Base-by-base conservation (phyloP, 257 asterid genomes). In the Fraxinus quadrangulata region DNA sequence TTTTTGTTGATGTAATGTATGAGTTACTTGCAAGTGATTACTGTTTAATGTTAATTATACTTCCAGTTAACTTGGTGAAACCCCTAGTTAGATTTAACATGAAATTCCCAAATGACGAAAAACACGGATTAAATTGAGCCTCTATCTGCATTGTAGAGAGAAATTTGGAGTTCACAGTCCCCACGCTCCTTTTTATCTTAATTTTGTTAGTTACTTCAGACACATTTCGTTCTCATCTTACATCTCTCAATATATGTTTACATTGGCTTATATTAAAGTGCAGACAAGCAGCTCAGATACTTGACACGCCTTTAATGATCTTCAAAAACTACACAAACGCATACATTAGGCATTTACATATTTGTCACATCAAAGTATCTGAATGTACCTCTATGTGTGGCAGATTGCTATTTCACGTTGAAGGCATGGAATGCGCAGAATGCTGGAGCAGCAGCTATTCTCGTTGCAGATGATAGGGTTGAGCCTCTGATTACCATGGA, bases 371-470 rank as follows among this genome's bases (percentile, higher is more conserved):
- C 59, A 16, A 49, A 49, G 3, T 36, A 49, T 49, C 59, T 49
- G n/a, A 49, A 49, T 49, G 59, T 49, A 49, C 21, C 59, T 49
- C n/a, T 17, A 5, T 54, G 40, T 61, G 74, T 83, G 67, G 67
- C 89, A 94, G 97, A 92, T 2, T 92, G 98, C 87, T 91, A 79
- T 77, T 94, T 94, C 83, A 92, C 97, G 2, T 72, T 92, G 80
- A 94, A 94, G 89, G 97, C 97, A 24, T 94, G 97, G 98, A 88
- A 90, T 86, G 97, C 96, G 80, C 98, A 94, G 80, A 94, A 87
- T 54, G 94, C 90, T 73, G 97, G 98, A 80, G 98, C 97, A 3
- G 97, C 97, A n/a, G 98, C 98, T 33, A 89, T 92, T 81, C 94
- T 94, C 23, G 98, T 94, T 67, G 93, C 96, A 10, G 97, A 94